These are phyloP conservation scores for Apiospora sp. DNA, from an alignment of 2,329 filamentous ascomycete species.

Conservation along the genomic window DNA sequence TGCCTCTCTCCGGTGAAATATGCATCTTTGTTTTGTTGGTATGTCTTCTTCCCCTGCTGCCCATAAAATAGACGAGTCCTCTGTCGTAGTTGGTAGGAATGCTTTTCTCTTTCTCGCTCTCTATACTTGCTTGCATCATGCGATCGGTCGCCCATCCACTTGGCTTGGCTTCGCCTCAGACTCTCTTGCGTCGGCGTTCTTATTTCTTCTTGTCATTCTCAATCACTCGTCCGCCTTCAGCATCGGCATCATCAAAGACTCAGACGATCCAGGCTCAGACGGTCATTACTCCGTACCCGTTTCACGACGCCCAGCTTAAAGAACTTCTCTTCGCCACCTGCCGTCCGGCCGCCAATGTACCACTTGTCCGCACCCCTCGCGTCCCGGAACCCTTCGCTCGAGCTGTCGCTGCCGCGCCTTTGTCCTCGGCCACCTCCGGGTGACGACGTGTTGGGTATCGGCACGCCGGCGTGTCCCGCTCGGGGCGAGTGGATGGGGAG, in stretches of 20 bases:
- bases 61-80: background rate
- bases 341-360: conserved; percentile 82
- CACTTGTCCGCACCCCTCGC: conserved; percentile 70
- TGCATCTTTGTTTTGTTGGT: background rate
- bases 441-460: conserved; percentile 34
- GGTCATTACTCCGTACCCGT: conserved; percentile 75
- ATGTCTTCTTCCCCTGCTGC: background rate
- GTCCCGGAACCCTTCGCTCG: conserved; percentile 78
- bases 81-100: background rate
- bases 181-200: background rate
- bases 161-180: background rate
- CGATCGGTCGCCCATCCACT: background rate
- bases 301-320: conserved; percentile 82
- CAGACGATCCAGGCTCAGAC: conserved; percentile 76
- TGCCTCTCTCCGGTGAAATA: background rate
- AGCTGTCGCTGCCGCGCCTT: conserved; percentile 77
- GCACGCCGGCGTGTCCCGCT: conserved; percentile 27
- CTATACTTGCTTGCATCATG: background rate
- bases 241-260: conserved; percentile 67
- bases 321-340: conserved; percentile 79
- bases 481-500: conserved; percentile 42
- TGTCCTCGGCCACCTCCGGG: conserved; percentile 38
- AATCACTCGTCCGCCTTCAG: no score
- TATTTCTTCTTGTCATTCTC: background rate
- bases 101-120: background rate